Evolutionary conservation across 192 early-diverging fungal species (phyloP).

Genomic region (Linnemannia schmuckeri): DNA sequence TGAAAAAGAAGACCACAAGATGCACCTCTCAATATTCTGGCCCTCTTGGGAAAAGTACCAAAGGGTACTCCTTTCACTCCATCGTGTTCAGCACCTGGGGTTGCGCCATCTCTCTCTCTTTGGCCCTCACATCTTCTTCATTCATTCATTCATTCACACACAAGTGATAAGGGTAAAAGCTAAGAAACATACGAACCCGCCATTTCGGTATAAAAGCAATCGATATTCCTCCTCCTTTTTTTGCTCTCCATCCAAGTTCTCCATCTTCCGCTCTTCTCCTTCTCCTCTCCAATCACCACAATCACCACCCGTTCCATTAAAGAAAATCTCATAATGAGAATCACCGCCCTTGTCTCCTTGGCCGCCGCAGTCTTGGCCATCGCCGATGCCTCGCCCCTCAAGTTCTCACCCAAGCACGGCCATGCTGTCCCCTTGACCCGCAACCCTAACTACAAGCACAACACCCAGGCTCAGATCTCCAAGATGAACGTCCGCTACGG

Average conservation of each 20-base stretch:
- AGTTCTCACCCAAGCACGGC: constrained; percentile 24
- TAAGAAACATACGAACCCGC: not conserved
- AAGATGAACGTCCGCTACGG: constrained; percentile 35
- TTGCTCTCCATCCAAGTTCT: not conserved
- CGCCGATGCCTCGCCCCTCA: constrained; percentile 19
- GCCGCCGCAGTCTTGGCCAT: constrained; percentile 31
- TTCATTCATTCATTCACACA: not conserved
- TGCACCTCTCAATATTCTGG: not conserved
- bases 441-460: constrained; percentile 36
- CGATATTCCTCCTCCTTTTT: not conserved
- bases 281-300: not conserved
- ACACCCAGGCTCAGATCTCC: constrained; percentile 22
- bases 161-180: not conserved
- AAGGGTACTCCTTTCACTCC: not conserved
- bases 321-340: constrained; percentile 16
- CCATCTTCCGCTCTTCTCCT: not conserved
- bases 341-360: constrained; percentile 32
- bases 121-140: not conserved
- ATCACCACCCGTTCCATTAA: not conserved
- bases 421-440: constrained; percentile 19
- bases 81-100: not conserved
- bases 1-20: not conserved
- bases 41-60: not conserved
- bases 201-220: constrained; percentile 11
- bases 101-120: not conserved